A percentile compares a stretch with the other conserved stretches of the same genome.
These are phyloP conservation scores for Neocucurbitaria cava DNA, from an alignment of 2,329 filamentous ascomycete species.

Conservation along the genomic window DNA sequence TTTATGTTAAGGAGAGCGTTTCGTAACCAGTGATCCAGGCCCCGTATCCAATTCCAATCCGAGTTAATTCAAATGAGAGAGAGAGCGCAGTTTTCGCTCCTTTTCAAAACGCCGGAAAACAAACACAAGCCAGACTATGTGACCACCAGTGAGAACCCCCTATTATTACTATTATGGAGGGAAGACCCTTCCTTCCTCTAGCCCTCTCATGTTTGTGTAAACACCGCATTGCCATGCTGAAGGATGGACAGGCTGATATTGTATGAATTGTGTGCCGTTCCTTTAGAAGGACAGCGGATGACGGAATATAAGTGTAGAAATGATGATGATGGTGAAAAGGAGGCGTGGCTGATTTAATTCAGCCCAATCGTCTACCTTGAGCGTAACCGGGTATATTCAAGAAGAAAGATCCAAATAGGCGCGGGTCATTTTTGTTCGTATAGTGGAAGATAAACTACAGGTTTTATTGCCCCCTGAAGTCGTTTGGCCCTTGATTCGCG, in stretches of 20 bases:
- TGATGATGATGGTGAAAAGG: background rate
- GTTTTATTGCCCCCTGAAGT: slow-evolving; percentile 41
- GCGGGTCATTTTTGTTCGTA: background rate
- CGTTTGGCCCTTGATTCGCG: slow-evolving; percentile 54
- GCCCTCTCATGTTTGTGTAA: background rate
- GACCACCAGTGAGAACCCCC: background rate
- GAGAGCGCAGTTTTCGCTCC: background rate
- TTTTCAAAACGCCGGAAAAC: slow-evolving; percentile 1
- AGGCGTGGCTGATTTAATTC: background rate
- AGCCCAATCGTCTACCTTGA: background rate
- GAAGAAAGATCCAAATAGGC: background rate
- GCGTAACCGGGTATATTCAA: slow-evolving; percentile 1
- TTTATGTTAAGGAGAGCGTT: background rate
- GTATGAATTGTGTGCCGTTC: background rate
- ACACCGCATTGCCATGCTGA: background rate
- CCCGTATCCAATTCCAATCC: background rate
- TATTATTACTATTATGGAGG: background rate
- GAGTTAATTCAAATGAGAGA: background rate
- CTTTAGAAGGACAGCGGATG: background rate
- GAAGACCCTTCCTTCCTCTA: background rate
- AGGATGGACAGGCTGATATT: background rate
- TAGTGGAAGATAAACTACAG: too few relatives aligned
- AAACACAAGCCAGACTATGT: background rate
- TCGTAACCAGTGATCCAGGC: background rate
- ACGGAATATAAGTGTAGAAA: background rate